These are phyloP conservation scores for Cadophora sp. DNA, from an alignment of 2,329 filamentous ascomycete genomes.

Conservation along the genomic window DNA sequence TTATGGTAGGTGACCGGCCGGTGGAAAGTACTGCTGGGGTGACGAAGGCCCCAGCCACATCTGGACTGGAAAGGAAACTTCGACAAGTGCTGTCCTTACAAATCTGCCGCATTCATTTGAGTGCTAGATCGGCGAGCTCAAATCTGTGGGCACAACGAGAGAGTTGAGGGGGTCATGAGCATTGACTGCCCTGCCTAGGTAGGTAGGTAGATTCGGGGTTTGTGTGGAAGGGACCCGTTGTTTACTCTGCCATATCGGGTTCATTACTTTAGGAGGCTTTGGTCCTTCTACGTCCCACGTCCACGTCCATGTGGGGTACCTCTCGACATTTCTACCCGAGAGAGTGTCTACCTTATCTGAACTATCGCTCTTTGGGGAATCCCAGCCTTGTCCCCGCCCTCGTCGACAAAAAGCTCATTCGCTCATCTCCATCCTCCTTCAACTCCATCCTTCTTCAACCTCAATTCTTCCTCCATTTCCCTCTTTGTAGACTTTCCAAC, in stretches of 20 bases:
- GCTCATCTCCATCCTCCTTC: neutral
- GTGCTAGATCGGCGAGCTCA: neutral
- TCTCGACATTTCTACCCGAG: neutral
- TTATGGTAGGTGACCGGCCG: neutral
- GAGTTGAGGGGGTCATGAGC: neutral
- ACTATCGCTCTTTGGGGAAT: neutral
- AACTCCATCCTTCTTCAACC: neutral
- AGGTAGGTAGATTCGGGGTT: too few relatives aligned
- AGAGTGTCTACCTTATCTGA: neutral
- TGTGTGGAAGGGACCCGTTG: neutral
- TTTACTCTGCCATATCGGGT: neutral
- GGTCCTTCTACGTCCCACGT: neutral
- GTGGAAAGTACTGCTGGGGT: neutral
- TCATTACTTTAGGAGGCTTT: neutral
- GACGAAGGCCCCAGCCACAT: neutral
- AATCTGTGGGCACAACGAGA: neutral
- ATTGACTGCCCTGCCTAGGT: neutral
- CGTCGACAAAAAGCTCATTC: neutral
- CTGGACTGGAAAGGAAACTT: neutral
- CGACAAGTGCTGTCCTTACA: neutral
- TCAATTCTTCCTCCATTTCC: neutral
- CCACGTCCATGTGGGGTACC: neutral
- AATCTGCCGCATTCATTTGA: neutral
- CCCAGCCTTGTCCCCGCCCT: neutral
- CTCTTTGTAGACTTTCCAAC: neutral